Percentiles rank a stretch among this genome's conserved stretches.
Conservation (phyloP, 768 basidiomycete genomes). For the Kondoa subrosea region DNA sequence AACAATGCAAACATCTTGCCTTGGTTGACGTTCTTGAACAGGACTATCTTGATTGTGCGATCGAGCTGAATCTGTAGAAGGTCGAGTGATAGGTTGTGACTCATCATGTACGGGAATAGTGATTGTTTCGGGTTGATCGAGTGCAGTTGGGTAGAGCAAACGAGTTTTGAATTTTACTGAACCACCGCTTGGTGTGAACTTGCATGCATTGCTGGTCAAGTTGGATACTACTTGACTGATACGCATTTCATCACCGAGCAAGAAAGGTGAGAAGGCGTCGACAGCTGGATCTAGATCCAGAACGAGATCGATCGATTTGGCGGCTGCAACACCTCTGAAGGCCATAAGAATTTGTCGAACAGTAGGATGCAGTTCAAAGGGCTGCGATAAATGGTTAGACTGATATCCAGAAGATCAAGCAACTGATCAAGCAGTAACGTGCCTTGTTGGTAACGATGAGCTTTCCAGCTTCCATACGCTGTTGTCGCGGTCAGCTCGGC, state of each 20-base stretch:
- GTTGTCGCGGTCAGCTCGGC: constrained; percentile 30
- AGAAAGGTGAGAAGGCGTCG: constrained; percentile 27
- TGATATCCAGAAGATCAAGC: too few species aligned
- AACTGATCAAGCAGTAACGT: too few species aligned
- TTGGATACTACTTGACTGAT: constrained; percentile 29
- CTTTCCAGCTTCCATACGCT: constrained; percentile 53
- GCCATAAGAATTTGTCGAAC: constrained; percentile 36
- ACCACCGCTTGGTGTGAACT: constrained; percentile 30
- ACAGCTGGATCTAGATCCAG: constrained; percentile 29
- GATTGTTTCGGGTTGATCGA: not conserved
- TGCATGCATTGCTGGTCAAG: constrained; percentile 28
- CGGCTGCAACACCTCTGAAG: constrained; percentile 27
- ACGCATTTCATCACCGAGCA: constrained; percentile 33
- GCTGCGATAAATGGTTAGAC: too few species aligned
- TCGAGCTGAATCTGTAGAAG: not conserved
- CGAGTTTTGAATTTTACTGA: constrained; percentile 16
- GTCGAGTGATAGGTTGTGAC: not conserved
- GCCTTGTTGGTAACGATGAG: constrained; percentile 42
- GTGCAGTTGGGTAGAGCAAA: not conserved
- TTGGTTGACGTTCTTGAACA: not conserved
- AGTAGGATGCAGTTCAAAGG: constrained; percentile 38
- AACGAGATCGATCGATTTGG: constrained; percentile 26
- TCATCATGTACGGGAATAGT: not conserved
- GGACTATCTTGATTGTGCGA: not conserved
- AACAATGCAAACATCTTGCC: constrained; percentile 28